Percentiles rank a stretch among this genome's conserved stretches.
Evolutionary conservation across 352 stramenopile genomes (phyloP).

Genomic region (Pythium vanterpoolii): DNA sequence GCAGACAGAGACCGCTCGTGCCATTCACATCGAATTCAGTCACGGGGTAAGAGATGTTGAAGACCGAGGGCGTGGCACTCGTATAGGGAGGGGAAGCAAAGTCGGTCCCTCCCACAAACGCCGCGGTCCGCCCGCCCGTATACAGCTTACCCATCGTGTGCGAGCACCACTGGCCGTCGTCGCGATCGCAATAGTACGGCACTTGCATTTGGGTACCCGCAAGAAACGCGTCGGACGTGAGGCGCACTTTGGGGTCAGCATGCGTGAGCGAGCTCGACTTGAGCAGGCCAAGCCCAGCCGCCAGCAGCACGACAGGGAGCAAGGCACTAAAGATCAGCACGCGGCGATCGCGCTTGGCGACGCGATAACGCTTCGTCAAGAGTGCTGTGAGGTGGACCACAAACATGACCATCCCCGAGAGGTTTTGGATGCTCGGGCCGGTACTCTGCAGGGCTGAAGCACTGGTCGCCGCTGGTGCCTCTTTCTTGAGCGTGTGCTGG

Average conservation of each 20-base stretch:
- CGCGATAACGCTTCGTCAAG: constrained; percentile 36
- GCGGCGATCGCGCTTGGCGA: constrained; percentile 37
- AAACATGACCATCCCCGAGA: constrained; percentile 18
- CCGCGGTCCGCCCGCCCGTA: constrained; percentile 23
- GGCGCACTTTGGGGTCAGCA: no score
- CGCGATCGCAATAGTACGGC: constrained; percentile 44
- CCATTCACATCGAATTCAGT: constrained; percentile 28
- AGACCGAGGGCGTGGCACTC: constrained; percentile 38
- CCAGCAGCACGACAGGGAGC: constrained; percentile 24
- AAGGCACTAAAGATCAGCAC: constrained; percentile 44
- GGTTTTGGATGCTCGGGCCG: neutral
- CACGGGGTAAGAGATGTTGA: constrained; percentile 31
- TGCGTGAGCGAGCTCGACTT: constrained; percentile 34
- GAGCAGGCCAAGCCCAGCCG: constrained; percentile 29
- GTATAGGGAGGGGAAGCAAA: constrained; percentile 34
- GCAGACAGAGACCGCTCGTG: constrained; percentile 12
- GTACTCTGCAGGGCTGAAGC: no score
- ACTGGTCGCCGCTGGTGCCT: no score
- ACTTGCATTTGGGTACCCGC: constrained; percentile 29
- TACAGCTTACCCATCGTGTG: constrained; percentile 33
- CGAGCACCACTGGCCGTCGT: constrained; percentile 50
- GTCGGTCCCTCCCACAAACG: constrained; percentile 27
- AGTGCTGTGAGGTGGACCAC: constrained; percentile 31
- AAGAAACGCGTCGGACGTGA: constrained; percentile 32
- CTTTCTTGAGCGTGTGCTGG: constrained; percentile 26